These are phyloP conservation scores for Rhododendron griersonianum DNA, from an alignment of 148 eudicot genomes.

Conservation along the genomic window DNA sequence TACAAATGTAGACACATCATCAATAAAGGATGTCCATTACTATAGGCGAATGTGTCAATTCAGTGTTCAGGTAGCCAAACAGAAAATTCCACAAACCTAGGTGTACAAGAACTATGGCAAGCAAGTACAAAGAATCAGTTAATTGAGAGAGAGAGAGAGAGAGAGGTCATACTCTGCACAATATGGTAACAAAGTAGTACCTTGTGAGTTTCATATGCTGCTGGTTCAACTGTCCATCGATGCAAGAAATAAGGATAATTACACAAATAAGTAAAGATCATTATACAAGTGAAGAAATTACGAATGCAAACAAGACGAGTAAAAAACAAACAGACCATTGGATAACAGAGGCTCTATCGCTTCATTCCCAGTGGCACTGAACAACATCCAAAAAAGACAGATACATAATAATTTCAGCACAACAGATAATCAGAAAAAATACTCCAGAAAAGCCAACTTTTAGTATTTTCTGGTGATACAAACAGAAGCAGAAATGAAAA, in stretches of 20 bases:
- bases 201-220: slow-evolving; percentile 74
- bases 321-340: slow-evolving; percentile 52
- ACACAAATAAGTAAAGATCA: slow-evolving; percentile 6
- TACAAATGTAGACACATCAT: neutral
- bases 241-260: neutral
- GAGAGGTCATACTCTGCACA: neutral
- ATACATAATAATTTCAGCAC: neutral
- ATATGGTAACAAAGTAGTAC: slow-evolving; percentile 25
- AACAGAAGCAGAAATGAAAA: neutral
- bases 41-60: neutral
- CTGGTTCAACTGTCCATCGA: slow-evolving; percentile 58
- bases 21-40: neutral
- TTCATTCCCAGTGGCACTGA: slow-evolving; percentile 67
- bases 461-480: neutral
- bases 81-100: neutral
- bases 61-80: neutral
- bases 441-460: neutral
- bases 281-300: neutral
- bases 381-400: slow-evolving; percentile 18
- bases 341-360: slow-evolving; percentile 65
- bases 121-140: neutral
- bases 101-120: neutral
- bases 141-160: neutral
- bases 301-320: neutral
- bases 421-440: neutral